Evolutionary conservation across 1,139 yeast species (phyloP).

Genomic region (Suhomyces choctaworum): DNA sequence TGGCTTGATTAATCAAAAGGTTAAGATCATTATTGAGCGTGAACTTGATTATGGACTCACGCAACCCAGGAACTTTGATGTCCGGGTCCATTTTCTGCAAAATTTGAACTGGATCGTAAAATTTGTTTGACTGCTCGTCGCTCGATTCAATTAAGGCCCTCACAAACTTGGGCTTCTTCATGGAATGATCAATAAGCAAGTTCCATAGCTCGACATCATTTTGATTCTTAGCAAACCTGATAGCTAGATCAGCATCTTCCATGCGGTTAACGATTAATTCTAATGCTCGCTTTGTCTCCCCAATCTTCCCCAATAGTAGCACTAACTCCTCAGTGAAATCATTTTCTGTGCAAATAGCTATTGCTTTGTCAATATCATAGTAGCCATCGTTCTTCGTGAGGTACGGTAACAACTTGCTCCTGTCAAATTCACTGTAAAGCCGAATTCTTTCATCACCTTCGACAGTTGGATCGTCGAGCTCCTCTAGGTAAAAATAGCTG

Average conservation of each 20-base stretch:
- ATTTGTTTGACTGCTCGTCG: slow-evolving; percentile 50
- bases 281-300: slow-evolving; percentile 76
- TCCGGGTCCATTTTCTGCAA: slow-evolving; percentile 63
- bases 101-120: slow-evolving; percentile 68
- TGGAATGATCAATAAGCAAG: slow-evolving; percentile 67
- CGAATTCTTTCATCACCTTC: slow-evolving; percentile 63
- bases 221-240: slow-evolving; percentile 72
- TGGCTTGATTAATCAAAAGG: slow-evolving; percentile 55
- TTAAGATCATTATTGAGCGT: slow-evolving; percentile 66
- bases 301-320: slow-evolving; percentile 77
- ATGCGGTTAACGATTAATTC: slow-evolving; percentile 72
- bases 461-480: slow-evolving; percentile 20
- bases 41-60: slow-evolving; percentile 60
- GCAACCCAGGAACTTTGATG: slow-evolving; percentile 65
- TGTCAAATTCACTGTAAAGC: slow-evolving; percentile 63
- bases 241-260: slow-evolving; percentile 78
- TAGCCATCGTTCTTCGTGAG: slow-evolving; percentile 8
- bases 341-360: slow-evolving; percentile 57
- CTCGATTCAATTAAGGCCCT: slow-evolving; percentile 70
- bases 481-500: slow-evolving; percentile 61
- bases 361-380: slow-evolving; percentile 71
- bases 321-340: slow-evolving; percentile 69
- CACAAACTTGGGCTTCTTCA: slow-evolving; percentile 71
- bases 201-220: slow-evolving; percentile 81
- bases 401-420: slow-evolving; percentile 54